Evolutionary conservation across 768 basidiomycete species (phyloP).

Genomic region (Podaxis sp.): DNA sequence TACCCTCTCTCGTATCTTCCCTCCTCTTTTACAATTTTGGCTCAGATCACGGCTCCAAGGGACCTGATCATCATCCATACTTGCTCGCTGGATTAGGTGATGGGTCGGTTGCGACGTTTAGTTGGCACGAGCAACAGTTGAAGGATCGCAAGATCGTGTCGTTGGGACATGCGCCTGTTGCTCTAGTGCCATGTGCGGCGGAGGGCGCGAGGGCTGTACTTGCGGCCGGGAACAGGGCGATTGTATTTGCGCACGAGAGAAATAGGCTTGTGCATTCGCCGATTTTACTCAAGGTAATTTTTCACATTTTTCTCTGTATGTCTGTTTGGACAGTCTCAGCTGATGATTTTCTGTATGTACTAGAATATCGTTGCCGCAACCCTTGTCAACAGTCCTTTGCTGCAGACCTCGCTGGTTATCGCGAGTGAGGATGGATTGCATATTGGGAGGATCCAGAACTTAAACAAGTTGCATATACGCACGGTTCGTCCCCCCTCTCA

Average conservation of each 20-base stretch:
- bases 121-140: slow-evolving; percentile 44
- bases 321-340: not conserved
- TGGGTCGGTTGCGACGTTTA: slow-evolving; percentile 64
- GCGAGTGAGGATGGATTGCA: slow-evolving; percentile 52
- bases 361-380: slow-evolving; percentile 56
- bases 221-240: slow-evolving; percentile 69
- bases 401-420: slow-evolving; percentile 57
- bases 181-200: slow-evolving; percentile 53
- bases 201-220: slow-evolving; percentile 59
- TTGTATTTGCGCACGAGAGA: slow-evolving; percentile 67
- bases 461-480: slow-evolving; percentile 81
- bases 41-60: slow-evolving; percentile 31
- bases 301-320: not conserved
- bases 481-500: slow-evolving; percentile 45
- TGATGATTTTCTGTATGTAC: not conserved
- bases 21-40: slow-evolving; percentile 62
- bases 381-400: slow-evolving; percentile 46
- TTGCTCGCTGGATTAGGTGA: slow-evolving; percentile 76
- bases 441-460: slow-evolving; percentile 64
- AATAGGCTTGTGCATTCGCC: slow-evolving; percentile 67
- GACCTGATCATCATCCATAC: slow-evolving; percentile 43
- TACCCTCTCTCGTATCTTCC: slow-evolving; percentile 47
- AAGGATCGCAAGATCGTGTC: slow-evolving; percentile 57
- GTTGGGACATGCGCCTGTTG: slow-evolving; percentile 68
- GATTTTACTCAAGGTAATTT: slow-evolving; percentile 62